Evolutionary conservation across 2,329 filamentous ascomycete species (phyloP), one percentile per base, ranked within the genome.

Genomic region (Ophiosphaerella korrae): DNA sequence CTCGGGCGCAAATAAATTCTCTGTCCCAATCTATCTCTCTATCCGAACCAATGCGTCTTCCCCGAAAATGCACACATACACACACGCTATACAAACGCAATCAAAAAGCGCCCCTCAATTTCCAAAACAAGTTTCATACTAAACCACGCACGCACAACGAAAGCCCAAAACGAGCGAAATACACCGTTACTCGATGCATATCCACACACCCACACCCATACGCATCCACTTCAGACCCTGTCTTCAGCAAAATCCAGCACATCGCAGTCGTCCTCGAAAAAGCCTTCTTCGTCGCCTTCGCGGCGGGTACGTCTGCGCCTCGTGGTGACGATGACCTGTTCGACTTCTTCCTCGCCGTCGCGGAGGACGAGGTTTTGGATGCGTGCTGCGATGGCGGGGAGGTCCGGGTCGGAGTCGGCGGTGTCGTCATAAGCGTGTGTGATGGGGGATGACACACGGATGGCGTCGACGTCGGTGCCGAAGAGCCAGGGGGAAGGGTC

Each of bases 191-290:
- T 26, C 26, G 26, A 13, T 14, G n/a, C n/a, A 9, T 14, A 26
- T 12, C 21, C 35, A 7, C 5, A 7, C n/a, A 33, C 11, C 5
- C 16, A 24, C 8, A 26, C 4, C 68, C 53, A 75, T 0, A 84
- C 82, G 18, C 18, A 21, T 4, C 18, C 18, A 21, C 2, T 4
- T 69, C 53, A 75, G 0, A 84, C 82, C 38, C 81, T 73, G 55
- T 84, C 81, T 44, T 78, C 75, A 12, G 91, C 89, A 82, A 94
- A 95, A 75, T 96, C 91, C 56, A 96, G 82, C 50, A 96, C 89
- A 71, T 96, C 91, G 62, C 90, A 94, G 68, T 95, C 92, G 70
- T 96, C 90, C 74, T 96, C 92, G 65, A 96, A 96, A 73, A 96
- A 95, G 2, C 88, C 73, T 34, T 76, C 88, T 46, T 84, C 84